Conservation (phyloP, 2,329 filamentous ascomycete genomes). For the Hymenoscyphus fructigenus region DNA sequence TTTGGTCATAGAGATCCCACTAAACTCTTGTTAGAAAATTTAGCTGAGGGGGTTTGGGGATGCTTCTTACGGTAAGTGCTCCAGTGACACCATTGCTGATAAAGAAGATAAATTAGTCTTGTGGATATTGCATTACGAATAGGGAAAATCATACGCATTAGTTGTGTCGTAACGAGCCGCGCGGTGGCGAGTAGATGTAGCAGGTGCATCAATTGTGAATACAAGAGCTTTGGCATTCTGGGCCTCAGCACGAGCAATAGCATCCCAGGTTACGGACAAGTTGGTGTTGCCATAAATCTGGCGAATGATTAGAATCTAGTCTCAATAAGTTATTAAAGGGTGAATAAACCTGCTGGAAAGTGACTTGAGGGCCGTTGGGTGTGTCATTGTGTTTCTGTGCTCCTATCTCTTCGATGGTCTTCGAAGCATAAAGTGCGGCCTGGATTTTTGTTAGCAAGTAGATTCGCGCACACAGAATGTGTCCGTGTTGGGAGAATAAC, state of each 20-base stretch:
- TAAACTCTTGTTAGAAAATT: neutral
- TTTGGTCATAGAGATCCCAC: constrained; percentile 40
- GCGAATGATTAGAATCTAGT: neutral
- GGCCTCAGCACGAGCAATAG: constrained; percentile 5
- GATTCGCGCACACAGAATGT: neutral
- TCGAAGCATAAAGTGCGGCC: constrained; percentile 13
- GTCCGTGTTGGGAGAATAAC: neutral
- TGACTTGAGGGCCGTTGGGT: constrained; percentile 11
- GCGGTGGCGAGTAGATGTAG: constrained; percentile 9
- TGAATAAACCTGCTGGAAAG: constrained; percentile 21
- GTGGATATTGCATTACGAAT: neutral
- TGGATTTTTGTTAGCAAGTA: constrained; percentile 6
- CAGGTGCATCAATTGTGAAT: constrained; percentile 15
- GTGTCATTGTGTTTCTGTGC: constrained; percentile 10
- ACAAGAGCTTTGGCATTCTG: constrained; percentile 12
- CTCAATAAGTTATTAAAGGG: neutral
- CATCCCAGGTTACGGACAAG: constrained; percentile 11
- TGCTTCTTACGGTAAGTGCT: neutral
- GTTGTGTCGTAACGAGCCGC: constrained; percentile 16
- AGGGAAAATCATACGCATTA: constrained; percentile 10
- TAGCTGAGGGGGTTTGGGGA: neutral
- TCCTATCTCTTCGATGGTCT: constrained; percentile 22
- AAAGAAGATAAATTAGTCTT: neutral
- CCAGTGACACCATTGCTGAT: neutral
- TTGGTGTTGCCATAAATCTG: constrained; percentile 9